These are phyloP conservation scores for Paspalum notatum DNA, from an alignment of 176 grass and related monocot species.

Conservation along the genomic window DNA sequence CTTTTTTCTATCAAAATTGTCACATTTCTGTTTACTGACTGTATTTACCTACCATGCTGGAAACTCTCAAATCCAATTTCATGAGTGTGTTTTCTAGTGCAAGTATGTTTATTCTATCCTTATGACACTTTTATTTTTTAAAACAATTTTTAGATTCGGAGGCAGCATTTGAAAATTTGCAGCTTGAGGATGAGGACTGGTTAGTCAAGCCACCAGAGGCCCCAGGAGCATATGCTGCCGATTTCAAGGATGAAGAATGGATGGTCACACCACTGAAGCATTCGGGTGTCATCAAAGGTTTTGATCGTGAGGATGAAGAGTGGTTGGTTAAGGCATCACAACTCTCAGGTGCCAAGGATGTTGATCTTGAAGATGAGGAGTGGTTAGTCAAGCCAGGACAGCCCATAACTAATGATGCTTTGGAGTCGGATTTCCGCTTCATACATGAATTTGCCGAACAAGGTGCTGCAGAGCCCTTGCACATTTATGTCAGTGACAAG, in stretches of 20 bases:
- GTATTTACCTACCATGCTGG: background rate
- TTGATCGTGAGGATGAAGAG: constrained; percentile 34
- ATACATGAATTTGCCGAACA: constrained; percentile 36
- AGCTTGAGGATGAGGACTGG: constrained; percentile 57
- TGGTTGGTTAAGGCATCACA: constrained; percentile 46
- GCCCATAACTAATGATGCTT: constrained; percentile 16
- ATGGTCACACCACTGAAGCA: constrained; percentile 29
- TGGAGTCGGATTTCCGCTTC: constrained; percentile 37
- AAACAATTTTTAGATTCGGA: constrained; percentile 47
- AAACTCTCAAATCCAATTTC: background rate
- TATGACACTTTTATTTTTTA: constrained; percentile 19
- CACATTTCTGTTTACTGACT: background rate
- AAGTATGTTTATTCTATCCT: background rate
- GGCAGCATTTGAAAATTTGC: constrained; percentile 31
- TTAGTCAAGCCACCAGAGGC: constrained; percentile 41
- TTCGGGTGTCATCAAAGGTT: constrained; percentile 8
- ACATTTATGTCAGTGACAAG: constrained; percentile 69
- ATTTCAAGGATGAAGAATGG: constrained; percentile 46
- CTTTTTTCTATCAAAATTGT: background rate
- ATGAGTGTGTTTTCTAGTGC: background rate
- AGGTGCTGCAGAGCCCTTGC: constrained; percentile 35
- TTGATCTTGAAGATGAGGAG: constrained; percentile 44
- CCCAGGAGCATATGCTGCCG: background rate
- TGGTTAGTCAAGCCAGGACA: constrained; percentile 46
- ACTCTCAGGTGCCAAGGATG: constrained; percentile 25